Evolutionary conservation across 176 grass and related monocot genomes (phyloP), one percentile per base, ranked within the genome.

Genomic region (Cenchrus purpureus): DNA sequence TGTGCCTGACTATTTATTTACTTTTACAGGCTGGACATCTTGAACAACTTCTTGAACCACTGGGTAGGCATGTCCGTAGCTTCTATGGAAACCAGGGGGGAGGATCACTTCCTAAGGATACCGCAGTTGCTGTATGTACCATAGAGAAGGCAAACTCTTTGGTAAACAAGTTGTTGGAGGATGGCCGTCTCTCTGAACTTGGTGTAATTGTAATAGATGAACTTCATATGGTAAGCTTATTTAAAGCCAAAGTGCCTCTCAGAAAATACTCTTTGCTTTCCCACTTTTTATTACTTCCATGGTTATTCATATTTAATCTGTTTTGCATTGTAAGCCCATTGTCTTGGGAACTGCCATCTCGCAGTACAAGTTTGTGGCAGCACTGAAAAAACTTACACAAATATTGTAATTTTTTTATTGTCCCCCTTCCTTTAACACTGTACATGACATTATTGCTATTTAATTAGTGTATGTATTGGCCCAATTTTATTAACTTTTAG

Each of bases 131-230:
- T 91, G 96, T 95, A 77, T 98, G 96, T 86, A 98, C 96, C 19
- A 98, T 94, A 91, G 96, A 98, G 86, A 98, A 98, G 85, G 96
- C 96, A 14, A 98, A 98, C 76, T 95, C 93, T 88, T 89, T 98
- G 87, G 80, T 95, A 55, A 98, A 98, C 84, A 88, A 92, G 57
- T 83, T 98, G 73, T 83, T 98, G 82, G 95, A 98, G 77, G 95
- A 98, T 80, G 89, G 93, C 6, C 91, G 95, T 53, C 92, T 98
- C 72, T 98, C 93, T 87, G 96, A 98, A 90, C 93, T 98, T 82
- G 93, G 96, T 72, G 93, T 98, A 69, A 98, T 98, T 85, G 95
- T 98, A 79, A 98, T 98, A 85, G 95, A 98, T 78, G 95, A 98
- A 88, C 93, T 98, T 88, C 95, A 98, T 90, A 98, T 98, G 95